phyloP scores from a whole-genome alignment of 2,329 filamentous ascomycete genomes.

The Phaeoacremonium minimum region DNA sequence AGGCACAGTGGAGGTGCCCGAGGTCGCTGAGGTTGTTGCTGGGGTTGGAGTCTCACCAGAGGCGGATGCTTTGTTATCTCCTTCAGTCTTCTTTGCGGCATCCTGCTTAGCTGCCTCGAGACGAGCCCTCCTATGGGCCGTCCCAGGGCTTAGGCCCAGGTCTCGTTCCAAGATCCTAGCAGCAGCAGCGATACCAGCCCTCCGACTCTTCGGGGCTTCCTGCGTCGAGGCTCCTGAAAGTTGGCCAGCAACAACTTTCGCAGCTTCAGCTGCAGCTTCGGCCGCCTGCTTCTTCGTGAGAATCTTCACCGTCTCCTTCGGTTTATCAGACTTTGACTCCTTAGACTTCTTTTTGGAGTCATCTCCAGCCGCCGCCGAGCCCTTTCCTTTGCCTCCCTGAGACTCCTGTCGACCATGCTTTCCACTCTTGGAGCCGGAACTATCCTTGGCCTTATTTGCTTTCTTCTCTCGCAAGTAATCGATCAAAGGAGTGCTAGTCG shows the following conservation, averaged over 20 bases:
- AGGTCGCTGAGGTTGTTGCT: slow-evolving; percentile 11
- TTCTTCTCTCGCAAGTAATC: slow-evolving; percentile 92
- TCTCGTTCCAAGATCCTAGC: slow-evolving; percentile 64
- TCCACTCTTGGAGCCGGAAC: slow-evolving; percentile 45
- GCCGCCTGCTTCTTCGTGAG: slow-evolving; percentile 54
- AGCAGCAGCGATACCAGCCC: slow-evolving; percentile 58
- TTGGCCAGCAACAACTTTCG: slow-evolving; percentile 30
- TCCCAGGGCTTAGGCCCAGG: slow-evolving; percentile 59
- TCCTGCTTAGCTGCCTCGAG: slow-evolving; percentile 45
- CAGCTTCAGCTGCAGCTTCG: slow-evolving; percentile 42
- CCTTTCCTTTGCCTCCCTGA: slow-evolving; percentile 43
- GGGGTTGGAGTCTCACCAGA: slow-evolving; percentile 8
- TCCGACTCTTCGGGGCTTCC: slow-evolving; percentile 48
- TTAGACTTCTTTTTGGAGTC: slow-evolving; percentile 53
- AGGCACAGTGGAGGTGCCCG: slow-evolving; percentile 6
- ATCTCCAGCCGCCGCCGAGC: slow-evolving; percentile 25
- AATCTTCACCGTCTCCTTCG: slow-evolving; percentile 60
- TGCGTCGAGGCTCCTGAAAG: slow-evolving; percentile 16
- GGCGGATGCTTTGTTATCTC: slow-evolving; percentile 37
- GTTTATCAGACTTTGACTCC: slow-evolving; percentile 51
- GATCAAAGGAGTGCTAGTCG: slow-evolving; percentile 82
- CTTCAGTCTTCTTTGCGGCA: slow-evolving; percentile 36
- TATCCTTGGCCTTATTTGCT: slow-evolving; percentile 63
- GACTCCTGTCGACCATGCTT: slow-evolving; percentile 56
- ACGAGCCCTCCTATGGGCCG: slow-evolving; percentile 56